phyloP scores from a whole-genome alignment of 2,329 filamentous ascomycete genomes.

The Sphaerulina populicola region DNA sequence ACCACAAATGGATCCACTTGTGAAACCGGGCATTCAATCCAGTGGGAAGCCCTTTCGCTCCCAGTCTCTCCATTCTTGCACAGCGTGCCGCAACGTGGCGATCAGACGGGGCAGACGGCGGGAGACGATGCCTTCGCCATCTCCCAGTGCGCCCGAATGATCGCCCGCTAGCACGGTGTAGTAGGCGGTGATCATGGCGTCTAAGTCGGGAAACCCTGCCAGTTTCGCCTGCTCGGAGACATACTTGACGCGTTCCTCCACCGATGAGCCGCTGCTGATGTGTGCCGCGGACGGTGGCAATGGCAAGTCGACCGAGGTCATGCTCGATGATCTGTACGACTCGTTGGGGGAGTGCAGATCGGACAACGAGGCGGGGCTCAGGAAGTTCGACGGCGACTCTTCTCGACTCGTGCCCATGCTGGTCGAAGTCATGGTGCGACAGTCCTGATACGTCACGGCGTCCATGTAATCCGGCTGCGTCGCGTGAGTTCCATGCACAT shows the following conservation, averaged over 20 bases:
- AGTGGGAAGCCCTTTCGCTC: constrained; percentile 3
- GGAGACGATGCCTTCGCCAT: neutral
- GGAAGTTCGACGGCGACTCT: neutral
- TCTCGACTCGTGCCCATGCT: neutral
- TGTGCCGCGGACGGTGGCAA: neutral
- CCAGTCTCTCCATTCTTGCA: constrained; percentile 4
- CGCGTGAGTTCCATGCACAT: neutral
- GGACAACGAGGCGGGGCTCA: neutral
- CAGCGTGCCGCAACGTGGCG: constrained; percentile 2
- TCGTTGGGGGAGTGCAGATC: neutral
- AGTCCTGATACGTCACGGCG: neutral
- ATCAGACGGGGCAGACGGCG: constrained; percentile 3
- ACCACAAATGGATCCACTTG: neutral
- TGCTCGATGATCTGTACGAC: constrained; percentile 1
- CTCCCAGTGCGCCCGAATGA: neutral
- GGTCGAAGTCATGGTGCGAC: constrained; percentile 1
- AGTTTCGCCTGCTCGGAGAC: constrained; percentile 2
- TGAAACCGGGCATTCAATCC: neutral
- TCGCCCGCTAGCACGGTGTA: constrained; percentile 1
- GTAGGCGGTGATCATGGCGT: constrained; percentile 4
- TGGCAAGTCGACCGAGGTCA: neutral
- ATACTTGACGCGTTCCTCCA: neutral
- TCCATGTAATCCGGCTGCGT: neutral
- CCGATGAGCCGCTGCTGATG: neutral
- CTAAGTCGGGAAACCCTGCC: constrained; percentile 1